Percentiles rank a stretch among this genome's conserved stretches.
phyloP scores from a whole-genome alignment of 345 rosid species.

The Isatis tinctoria region DNA sequence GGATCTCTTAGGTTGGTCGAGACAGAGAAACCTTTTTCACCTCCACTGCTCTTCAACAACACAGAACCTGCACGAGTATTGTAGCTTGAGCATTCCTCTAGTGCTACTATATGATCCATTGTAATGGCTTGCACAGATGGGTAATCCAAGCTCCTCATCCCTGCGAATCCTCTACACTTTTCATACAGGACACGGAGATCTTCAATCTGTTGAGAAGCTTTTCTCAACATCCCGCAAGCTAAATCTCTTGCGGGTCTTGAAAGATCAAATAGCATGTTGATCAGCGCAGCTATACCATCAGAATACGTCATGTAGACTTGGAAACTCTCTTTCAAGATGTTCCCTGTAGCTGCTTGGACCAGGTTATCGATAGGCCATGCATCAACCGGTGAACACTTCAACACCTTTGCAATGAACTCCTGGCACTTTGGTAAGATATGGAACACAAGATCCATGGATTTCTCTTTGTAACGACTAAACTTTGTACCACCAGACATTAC shows the following conservation, averaged over 20 bases:
- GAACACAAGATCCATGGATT: constrained; percentile 50
- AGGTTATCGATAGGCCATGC: constrained; percentile 31
- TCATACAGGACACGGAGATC: constrained; percentile 50
- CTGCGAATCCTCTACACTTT: constrained; percentile 43
- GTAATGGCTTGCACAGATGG: constrained; percentile 59
- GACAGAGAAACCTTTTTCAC: constrained; percentile 14
- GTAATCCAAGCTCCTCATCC: constrained; percentile 57
- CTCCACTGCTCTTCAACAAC: constrained; percentile 6
- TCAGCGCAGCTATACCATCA: constrained; percentile 51
- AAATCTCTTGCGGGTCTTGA: constrained; percentile 55
- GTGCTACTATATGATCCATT: constrained; percentile 54
- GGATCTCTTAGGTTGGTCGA: constrained; percentile 18
- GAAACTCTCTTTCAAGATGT: constrained; percentile 83
- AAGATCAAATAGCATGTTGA: constrained; percentile 59
- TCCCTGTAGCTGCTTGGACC: constrained; percentile 56
- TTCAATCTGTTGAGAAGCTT: constrained; percentile 54
- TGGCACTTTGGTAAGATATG: constrained; percentile 68
- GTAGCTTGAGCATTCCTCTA: constrained; percentile 46
- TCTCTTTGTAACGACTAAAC: constrained; percentile 45
- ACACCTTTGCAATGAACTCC: constrained; percentile 51
- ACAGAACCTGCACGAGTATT: not conserved
- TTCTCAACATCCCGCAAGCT: constrained; percentile 63
- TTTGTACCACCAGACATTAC: constrained; percentile 40
- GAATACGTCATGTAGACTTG: constrained; percentile 54
- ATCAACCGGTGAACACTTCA: constrained; percentile 47